Percentiles rank a stretch among this genome's conserved stretches.
These are phyloP conservation scores for Guillardia theta DNA, from an alignment of 78 protist genomes.

Conservation along the genomic window DNA sequence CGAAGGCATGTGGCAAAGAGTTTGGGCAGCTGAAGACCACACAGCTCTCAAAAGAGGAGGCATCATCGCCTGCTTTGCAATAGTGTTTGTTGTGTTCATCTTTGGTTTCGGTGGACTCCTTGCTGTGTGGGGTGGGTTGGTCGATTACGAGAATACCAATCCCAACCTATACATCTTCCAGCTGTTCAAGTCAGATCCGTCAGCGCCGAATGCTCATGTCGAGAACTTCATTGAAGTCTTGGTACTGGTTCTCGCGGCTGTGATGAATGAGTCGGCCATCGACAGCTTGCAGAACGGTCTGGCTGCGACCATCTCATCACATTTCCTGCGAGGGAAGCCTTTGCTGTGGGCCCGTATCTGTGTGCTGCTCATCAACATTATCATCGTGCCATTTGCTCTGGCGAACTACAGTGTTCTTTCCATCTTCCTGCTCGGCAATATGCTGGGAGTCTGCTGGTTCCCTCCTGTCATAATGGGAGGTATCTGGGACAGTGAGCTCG, in stretches of 20 bases:
- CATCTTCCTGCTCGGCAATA: neutral
- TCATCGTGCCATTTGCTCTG: neutral
- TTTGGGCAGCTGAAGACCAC: neutral
- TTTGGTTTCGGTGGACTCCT: neutral
- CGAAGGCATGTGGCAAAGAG: slow-evolving; percentile 34
- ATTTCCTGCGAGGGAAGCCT: neutral
- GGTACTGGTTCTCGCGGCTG: slow-evolving; percentile 4
- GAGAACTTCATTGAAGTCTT: neutral
- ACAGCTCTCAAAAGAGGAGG: neutral
- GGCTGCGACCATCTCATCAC: neutral
- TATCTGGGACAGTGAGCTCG: neutral
- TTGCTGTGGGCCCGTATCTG: neutral
- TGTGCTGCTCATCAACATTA: neutral
- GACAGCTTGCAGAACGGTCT: neutral
- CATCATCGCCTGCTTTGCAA: neutral
- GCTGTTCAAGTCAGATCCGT: neutral
- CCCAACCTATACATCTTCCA: slow-evolving; percentile 25
- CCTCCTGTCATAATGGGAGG: neutral
- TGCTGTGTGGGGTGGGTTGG: slow-evolving; percentile 18
- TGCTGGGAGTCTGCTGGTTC: neutral
- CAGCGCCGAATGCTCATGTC: neutral
- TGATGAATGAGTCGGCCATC: slow-evolving; percentile 4
- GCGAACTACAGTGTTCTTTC: neutral
- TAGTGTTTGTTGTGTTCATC: neutral
- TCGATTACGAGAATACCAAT: neutral